Evolutionary conservation across 2,329 filamentous ascomycete genomes (phyloP), one percentile per base, ranked within the genome.

Genomic region (Fusarium sp.): DNA sequence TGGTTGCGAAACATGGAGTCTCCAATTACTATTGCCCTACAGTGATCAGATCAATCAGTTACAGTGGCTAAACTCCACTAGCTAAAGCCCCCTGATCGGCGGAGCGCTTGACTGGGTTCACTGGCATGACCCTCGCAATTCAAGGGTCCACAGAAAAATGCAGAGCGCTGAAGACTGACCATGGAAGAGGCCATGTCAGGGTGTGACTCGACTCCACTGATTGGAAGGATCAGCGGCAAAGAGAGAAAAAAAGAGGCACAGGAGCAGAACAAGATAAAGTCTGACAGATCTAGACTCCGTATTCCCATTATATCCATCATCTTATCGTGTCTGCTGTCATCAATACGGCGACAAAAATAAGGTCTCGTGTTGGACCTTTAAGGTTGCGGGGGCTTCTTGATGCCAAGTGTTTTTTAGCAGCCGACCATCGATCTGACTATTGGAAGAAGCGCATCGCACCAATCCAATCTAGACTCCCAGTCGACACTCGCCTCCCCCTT

Each of bases 1-100:
- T 61, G 49, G 41, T 37, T 60, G 57, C 51, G 37, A 58, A 53
- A 59, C 26, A n/a, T 16, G 30, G 28, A 30, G 55, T 44, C 39
- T 44, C 23, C 34, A 52, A 42, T 42, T 52, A 23, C 49, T 41
- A 51, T 52, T 51, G 49, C 43, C 45, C 62, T 65, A 42, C 44
- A 10, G 31, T 7, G n/a, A 30, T 30, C 28, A 14, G n/a, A 28
- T 28, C 25, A 26, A 13, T 10, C 23, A 25, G 23, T 6, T 37
- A 37, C 34, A 37, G 34, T 37, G 34, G 34, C 34, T 37, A 37
- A 37, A 14, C 28, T 30, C 28, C 12, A 30, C 28, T 30, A 7
- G 28, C 3, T 30, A 30, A 30, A 30, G 28, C 28, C 48, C 42
- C 62, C 62, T 65, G 62, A 65, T 65, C 62, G 31, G 26, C 62